Conservation (phyloP, 2,329 filamentous ascomycete genomes). For the Verticillium alfalfae region DNA sequence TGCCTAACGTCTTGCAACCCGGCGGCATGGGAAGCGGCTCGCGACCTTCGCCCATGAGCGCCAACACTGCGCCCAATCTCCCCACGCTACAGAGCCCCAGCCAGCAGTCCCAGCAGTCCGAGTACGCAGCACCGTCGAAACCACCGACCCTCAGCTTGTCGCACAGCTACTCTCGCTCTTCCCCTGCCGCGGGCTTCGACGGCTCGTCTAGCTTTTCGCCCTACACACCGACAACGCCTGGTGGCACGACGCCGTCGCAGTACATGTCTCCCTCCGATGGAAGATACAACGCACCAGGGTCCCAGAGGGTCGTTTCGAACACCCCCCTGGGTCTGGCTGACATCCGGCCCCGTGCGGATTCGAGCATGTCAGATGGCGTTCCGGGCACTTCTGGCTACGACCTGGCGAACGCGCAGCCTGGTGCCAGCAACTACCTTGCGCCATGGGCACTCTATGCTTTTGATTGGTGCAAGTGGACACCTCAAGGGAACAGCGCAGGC, state of each 20-base stretch:
- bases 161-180: conserved; percentile 80
- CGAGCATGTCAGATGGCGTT: conserved; percentile 67
- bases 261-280: conserved; percentile 11
- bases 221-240: conserved; percentile 61
- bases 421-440: conserved; percentile 88
- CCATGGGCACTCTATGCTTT: conserved; percentile 96
- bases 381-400: conserved; percentile 61
- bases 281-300: conserved; percentile 52
- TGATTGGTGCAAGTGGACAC: conserved; percentile 98
- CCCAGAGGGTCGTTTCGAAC: conserved; percentile 64
- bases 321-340: conserved; percentile 88
- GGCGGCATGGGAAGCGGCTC: conserved; percentile 33
- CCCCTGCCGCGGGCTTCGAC: conserved; percentile 61
- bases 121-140: conserved; percentile 60
- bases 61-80: conserved; percentile 39
- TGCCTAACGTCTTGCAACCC: conserved; percentile 55
- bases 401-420: conserved; percentile 55
- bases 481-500: conserved; percentile 72
- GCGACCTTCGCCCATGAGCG: conserved; percentile 29
- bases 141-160: conserved; percentile 59
- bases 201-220: conserved; percentile 41
- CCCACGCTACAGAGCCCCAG: conserved; percentile 34
- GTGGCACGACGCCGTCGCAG: conserved; percentile 20
- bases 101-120: conserved; percentile 36
- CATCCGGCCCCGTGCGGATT: conserved; percentile 82